phyloP scores from a whole-genome alignment of 2,329 filamentous ascomycete genomes.

The Raffaelea ambrosiae region DNA sequence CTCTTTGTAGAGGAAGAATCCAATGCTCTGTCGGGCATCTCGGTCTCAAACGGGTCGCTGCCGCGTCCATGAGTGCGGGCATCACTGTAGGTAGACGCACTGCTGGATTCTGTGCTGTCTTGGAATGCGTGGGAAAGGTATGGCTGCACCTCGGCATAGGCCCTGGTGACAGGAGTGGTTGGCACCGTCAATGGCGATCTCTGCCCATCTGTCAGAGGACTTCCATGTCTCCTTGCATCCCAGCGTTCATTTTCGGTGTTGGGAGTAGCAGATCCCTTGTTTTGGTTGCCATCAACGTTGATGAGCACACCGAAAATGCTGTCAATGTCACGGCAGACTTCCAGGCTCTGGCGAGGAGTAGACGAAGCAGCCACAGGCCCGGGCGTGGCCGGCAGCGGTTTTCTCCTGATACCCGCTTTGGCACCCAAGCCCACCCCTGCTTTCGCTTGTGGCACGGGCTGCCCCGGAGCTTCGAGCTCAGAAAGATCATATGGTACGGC shows the following conservation, averaged over 20 bases:
- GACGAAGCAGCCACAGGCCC: background rate
- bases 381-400: too few species aligned
- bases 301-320: constrained; percentile 10
- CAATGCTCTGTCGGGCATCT: background rate
- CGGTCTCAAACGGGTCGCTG: background rate
- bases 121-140: constrained; percentile 7
- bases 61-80: background rate
- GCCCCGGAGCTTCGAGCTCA: too few species aligned
- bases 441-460: too few species aligned
- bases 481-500: too few species aligned
- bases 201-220: too few species aligned
- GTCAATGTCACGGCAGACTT: constrained; percentile 7
- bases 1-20: constrained; percentile 13
- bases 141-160: constrained; percentile 11
- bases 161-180: constrained; percentile 9
- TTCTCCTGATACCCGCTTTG: too few species aligned
- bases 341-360: background rate
- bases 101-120: background rate
- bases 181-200: constrained; percentile 1
- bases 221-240: background rate
- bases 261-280: background rate
- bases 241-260: background rate
- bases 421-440: too few species aligned
- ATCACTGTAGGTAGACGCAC: constrained; percentile 7
- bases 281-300: constrained; percentile 1